Evolutionary conservation across 164 flowering plant genomes (phyloP).

Genomic region (Vitis riparia): DNA sequence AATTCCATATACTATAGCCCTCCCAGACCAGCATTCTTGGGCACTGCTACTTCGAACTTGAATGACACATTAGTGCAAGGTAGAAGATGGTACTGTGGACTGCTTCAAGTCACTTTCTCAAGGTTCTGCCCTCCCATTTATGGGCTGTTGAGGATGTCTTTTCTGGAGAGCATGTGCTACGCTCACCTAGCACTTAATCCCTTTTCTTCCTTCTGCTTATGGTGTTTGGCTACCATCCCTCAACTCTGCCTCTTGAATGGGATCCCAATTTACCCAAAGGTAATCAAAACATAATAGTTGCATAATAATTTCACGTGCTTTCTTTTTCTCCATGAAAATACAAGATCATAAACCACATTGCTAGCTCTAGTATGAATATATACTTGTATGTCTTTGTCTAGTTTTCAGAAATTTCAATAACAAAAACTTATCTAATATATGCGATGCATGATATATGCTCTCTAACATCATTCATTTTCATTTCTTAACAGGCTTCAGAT

Average conservation of each 20-base stretch:
- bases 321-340: too few species aligned
- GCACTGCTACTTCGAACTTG: constrained; percentile 28
- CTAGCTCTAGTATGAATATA: too few species aligned
- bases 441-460: too few species aligned
- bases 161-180: constrained; percentile 36
- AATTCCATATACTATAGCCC: constrained; percentile 36
- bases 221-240: constrained; percentile 37
- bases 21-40: constrained; percentile 44
- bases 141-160: constrained; percentile 30
- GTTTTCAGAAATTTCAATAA: too few species aligned
- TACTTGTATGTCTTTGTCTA: not conserved
- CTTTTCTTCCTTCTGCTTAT: constrained; percentile 27
- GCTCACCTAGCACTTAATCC: constrained; percentile 23
- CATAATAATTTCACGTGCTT: too few species aligned
- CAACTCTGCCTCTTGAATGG: constrained; percentile 44
- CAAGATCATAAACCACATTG: too few species aligned
- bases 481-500: constrained; percentile 21
- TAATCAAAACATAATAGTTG: constrained; percentile 7
- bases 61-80: constrained; percentile 32
- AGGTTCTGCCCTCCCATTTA: constrained; percentile 37
- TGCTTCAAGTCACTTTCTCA: constrained; percentile 34
- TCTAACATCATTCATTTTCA: too few species aligned
- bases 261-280: constrained; percentile 42
- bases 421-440: too few species aligned
- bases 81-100: constrained; percentile 43